phyloP scores from a whole-genome alignment of 805 yeast genomes.

The Cyberlindnera bimundalis region DNA sequence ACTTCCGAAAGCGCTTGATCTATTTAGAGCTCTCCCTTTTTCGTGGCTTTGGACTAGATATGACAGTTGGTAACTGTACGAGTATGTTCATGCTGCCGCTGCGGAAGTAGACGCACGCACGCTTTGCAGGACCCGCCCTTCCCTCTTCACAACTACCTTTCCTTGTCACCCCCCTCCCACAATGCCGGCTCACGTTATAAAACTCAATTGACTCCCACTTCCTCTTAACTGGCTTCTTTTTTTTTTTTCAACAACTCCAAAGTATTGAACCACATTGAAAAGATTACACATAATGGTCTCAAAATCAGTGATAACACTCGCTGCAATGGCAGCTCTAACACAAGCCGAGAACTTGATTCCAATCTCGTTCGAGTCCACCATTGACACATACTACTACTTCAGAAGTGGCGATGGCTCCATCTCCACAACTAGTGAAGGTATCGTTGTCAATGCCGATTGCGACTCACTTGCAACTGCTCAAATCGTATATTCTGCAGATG shows the following conservation, averaged over 20 bases:
- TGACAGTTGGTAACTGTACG: too few relatives aligned
- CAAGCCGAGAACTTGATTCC: conserved; percentile 21
- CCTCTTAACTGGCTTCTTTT: too few relatives aligned
- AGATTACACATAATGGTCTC: conserved; percentile 2
- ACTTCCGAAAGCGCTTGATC: too few relatives aligned
- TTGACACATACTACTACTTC: conserved; percentile 24
- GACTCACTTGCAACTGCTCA: conserved; percentile 18
- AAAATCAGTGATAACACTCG: conserved; percentile 9
- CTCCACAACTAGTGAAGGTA: conserved; percentile 13
- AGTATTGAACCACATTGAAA: not conserved
- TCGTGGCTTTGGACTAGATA: too few relatives aligned
- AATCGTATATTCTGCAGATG: conserved; percentile 21
- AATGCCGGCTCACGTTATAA: conserved; percentile 1
- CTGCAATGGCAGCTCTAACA: conserved; percentile 22
- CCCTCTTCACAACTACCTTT: too few relatives aligned
- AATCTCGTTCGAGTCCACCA: conserved; percentile 15
- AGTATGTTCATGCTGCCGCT: too few relatives aligned
- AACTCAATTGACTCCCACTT: conserved; percentile 10
- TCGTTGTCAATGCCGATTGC: conserved; percentile 19
- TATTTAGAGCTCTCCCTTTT: too few relatives aligned
- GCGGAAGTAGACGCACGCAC: too few relatives aligned
- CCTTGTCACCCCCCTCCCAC: not conserved
- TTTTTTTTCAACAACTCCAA: too few relatives aligned
- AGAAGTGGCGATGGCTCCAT: conserved; percentile 16
- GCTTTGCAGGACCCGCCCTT: not conserved